phyloP scores from a whole-genome alignment of 1,284 basidiomycete genomes.

The Psilocybe mexicana region DNA sequence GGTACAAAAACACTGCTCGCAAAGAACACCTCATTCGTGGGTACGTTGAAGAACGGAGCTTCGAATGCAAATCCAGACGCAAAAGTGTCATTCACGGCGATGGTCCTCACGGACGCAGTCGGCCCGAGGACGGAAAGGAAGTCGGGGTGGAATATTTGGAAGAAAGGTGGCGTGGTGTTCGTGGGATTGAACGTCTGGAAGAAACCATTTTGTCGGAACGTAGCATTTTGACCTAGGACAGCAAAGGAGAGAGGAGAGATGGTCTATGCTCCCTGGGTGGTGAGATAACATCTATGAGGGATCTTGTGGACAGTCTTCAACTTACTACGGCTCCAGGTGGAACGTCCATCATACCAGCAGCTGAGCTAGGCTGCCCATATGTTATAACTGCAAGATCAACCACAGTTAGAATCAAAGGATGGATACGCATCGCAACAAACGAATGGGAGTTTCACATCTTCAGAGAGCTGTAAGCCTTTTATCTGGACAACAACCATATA shows the following conservation, averaged over 20 bases:
- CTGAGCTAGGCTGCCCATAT: not conserved
- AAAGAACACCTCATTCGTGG: constrained; percentile 15
- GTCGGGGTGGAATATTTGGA: constrained; percentile 14
- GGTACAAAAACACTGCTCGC: constrained; percentile 12
- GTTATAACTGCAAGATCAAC: too few species aligned
- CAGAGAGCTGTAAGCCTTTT: too few species aligned
- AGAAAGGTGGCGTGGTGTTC: constrained; percentile 12
- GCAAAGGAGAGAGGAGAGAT: constrained; percentile 11
- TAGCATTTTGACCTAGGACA: constrained; percentile 11
- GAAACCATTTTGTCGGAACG: constrained; percentile 10
- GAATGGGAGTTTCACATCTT: too few species aligned
- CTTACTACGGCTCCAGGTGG: not conserved
- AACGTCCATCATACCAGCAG: not conserved
- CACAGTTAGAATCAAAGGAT: too few species aligned
- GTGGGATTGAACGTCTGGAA: constrained; percentile 10
- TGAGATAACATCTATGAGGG: not conserved
- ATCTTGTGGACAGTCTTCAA: not conserved
- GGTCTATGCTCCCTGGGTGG: not conserved
- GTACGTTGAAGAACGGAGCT: constrained; percentile 10
- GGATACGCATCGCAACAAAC: too few species aligned
- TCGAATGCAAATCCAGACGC: constrained; percentile 13
- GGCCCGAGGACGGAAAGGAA: constrained; percentile 11
- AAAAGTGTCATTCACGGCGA: constrained; percentile 9
- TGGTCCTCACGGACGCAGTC: constrained; percentile 6
- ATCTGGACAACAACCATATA: too few species aligned